Base-by-base conservation (phyloP, 2,329 filamentous ascomycete genomes). In the Orbilia ellipsospora region DNA sequence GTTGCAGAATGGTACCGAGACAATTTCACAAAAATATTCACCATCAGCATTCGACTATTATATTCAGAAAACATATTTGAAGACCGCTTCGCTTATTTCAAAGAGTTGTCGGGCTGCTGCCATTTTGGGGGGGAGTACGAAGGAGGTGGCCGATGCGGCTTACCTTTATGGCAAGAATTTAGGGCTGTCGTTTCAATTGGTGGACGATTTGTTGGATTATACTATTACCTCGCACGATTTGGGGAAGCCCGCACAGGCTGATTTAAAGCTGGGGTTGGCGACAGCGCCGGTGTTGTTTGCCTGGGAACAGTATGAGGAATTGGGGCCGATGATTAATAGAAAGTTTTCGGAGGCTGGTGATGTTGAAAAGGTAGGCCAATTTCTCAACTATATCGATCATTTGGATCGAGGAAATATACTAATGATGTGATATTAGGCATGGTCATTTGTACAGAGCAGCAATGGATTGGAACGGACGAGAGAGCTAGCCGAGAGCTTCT, bases 201-300 rank as follows among this genome's bases (percentile, higher is more conserved):
- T 99, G 15, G 95, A 99, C 81, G 95, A 99, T 82, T 92, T 99
- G 91, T 86, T 99, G 80, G 95, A 99, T 83, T 99, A 98, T 82
- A 98, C 95, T 0, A 88, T 93, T 77, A 93, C 88, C 65, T 93
- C 90, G 50, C 87, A 88, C 73, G 93, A 97, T 82, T 85, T 99
- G 50, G 95, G 95, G 23, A 99, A 99, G 84, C 95, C 95, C 1
- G 92, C 94, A 4, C 95, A 94, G 48, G 95, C 95, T 31, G 95
- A 99, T 83, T 83, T 99, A 77, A 93, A 98, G 83, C 85, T 99
- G 31, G 95, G 95, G 3, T 86, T 99, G 69, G 95, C 95, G 51
- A 99, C 95, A 12, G 95, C 95, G 12, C 95, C 95, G 15, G 84
- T 99, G 78, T 84, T 99, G 50, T 99, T 98, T 84, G 95, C 95